Evolutionary conservation across 78 protist species (phyloP), one percentile per base, ranked within the genome.

Genomic region (Dictyostelium citrinum): DNA sequence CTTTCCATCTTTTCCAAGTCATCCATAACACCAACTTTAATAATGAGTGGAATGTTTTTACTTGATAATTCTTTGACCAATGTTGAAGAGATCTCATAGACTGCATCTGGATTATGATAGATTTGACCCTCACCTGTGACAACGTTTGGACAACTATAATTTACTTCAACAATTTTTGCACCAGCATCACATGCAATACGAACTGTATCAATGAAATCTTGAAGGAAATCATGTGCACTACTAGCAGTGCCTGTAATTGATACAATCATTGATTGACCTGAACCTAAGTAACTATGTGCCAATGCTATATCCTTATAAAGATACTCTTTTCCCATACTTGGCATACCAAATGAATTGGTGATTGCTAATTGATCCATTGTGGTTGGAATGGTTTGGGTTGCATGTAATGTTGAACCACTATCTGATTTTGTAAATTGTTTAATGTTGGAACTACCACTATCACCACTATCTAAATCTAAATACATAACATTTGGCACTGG

Each of bases 61-160:
- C 81, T 79, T 22, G 70, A 68, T 6, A 88, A 27, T 10, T 27
- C 20, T 27, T 37, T 37, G 11, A 78, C 85, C 31, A 88, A 35
- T 3, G 84, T 61, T 31, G 75, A 60, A 5, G 93, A 88, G 55
- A 88, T 88, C 35, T 78, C 72, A 22, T 78, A 88, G 31, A 88
- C 93, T 46, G 82, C 86, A 41, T 88, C 85, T 61, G 93, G 93
- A 17, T 88, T 88, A 74, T 78, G 46, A 45, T 88, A 88, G 72
- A 88, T 88, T 68, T 88, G 93, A 31, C 93, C 93, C 39, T 88
- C 93, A n/a, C 93, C 93, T 11, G 93, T 88, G 10, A 78, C 82
- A 14, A 88, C 93, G 37, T 88, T 88, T 24, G 93, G 93, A 67
- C 93, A 88, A n/a, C 85, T 78, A 64, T 78, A 88, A 31, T 88